These are phyloP conservation scores for Petunia axillaris DNA, from an alignment of 257 asterid genomes.

Conservation along the genomic window DNA sequence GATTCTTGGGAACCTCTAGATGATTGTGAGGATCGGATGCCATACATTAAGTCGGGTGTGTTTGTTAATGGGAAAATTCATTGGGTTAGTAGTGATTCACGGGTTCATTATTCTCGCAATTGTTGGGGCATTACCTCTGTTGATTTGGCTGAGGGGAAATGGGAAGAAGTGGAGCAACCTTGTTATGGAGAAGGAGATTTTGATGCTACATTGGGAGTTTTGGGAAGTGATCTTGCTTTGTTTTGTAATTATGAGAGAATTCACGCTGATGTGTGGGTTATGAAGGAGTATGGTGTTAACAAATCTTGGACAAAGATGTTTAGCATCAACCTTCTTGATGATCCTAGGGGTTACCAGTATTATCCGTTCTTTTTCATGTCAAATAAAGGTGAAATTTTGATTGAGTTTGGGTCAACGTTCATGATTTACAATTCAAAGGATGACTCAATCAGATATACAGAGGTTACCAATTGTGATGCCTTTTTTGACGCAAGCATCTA, in stretches of 20 bases:
- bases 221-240: background rate
- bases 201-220: background rate
- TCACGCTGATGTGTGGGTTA: background rate
- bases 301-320: background rate
- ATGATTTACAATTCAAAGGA: background rate
- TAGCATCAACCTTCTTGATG: background rate
- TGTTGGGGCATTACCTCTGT: background rate
- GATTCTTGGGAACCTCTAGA: background rate
- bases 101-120: background rate
- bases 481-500: background rate
- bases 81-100: background rate
- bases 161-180: background rate
- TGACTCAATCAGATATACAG: background rate
- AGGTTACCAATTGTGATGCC: background rate
- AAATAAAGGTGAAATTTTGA: background rate
- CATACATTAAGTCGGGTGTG: background rate
- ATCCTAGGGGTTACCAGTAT: background rate
- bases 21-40: background rate
- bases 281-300: background rate
- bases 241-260: background rate
- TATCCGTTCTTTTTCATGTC: background rate
- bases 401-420: background rate
- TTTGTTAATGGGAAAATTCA: constrained; percentile 3
- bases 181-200: background rate
- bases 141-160: background rate